phyloP scores from a whole-genome alignment of 306 rosid genomes.

The Vigna reflexopilosa region DNA sequence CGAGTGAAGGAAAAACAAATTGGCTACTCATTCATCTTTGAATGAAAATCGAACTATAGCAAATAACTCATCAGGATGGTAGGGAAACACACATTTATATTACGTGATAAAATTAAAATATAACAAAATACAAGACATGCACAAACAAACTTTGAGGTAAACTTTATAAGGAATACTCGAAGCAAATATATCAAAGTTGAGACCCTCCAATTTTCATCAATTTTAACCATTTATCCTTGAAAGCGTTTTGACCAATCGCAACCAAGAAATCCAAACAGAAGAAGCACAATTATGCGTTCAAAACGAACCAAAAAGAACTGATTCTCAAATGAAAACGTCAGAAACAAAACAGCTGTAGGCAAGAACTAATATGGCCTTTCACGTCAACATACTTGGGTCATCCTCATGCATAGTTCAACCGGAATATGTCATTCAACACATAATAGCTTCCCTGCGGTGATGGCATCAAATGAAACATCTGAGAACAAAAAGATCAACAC shows the following conservation, averaged over 20 bases:
- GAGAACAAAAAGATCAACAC: conserved; percentile 38
- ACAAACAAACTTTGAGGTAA: conserved; percentile 13
- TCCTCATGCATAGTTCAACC: conserved; percentile 91
- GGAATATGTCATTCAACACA: conserved; percentile 91
- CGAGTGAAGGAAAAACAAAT: neutral
- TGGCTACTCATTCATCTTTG: neutral
- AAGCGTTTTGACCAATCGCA: conserved; percentile 55
- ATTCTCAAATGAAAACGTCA: conserved; percentile 51
- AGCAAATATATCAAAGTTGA: conserved; percentile 39
- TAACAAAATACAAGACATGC: conserved; percentile 3
- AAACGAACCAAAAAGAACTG: conserved; percentile 51
- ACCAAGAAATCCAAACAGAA: conserved; percentile 43
- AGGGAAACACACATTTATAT: conserved; percentile 15
- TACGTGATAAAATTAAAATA: neutral
- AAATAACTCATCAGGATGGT: neutral
- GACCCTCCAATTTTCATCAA: conserved; percentile 42
- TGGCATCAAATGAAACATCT: conserved; percentile 99
- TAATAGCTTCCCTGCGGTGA: conserved; percentile 87
- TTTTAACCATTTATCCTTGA: conserved; percentile 46
- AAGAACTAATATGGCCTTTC: conserved; percentile 38
- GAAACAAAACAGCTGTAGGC: conserved; percentile 45
- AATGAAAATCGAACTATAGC: neutral
- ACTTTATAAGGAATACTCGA: conserved; percentile 11
- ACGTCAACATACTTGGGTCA: conserved; percentile 16
- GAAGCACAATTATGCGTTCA: conserved; percentile 43